Conservation (phyloP, 441 rosid genomes). For the Corymbia citriodora region DNA sequence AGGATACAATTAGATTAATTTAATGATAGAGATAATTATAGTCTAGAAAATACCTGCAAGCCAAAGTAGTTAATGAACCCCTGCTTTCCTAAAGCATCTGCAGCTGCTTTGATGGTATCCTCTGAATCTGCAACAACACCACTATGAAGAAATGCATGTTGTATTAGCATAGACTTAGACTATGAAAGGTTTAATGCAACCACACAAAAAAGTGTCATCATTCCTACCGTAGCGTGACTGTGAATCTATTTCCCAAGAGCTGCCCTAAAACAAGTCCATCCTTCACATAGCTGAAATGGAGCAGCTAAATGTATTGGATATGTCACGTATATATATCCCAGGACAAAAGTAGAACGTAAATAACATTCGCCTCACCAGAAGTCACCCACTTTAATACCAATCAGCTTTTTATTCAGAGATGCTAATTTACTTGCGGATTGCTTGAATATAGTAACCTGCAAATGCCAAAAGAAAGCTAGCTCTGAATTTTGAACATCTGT, state of each 20-base stretch:
- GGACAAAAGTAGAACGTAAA: slow-evolving; percentile 6
- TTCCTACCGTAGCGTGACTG: slow-evolving; percentile 71
- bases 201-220: background rate
- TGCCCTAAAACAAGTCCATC: slow-evolving; percentile 91
- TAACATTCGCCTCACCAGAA: slow-evolving; percentile 55
- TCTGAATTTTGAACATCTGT: background rate
- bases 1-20: background rate
- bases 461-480: slow-evolving; percentile 9
- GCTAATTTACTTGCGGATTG: slow-evolving; percentile 80
- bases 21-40: background rate
- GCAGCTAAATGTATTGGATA: slow-evolving; percentile 3
- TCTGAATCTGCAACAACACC: slow-evolving; percentile 91
- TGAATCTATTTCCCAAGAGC: slow-evolving; percentile 92
- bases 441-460: slow-evolving; percentile 95
- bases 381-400: slow-evolving; percentile 95
- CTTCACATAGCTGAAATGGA: slow-evolving; percentile 57
- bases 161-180: slow-evolving; percentile 6
- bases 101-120: slow-evolving; percentile 65
- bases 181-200: background rate
- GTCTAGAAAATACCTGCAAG: slow-evolving; percentile 49
- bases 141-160: slow-evolving; percentile 29
- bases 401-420: slow-evolving; percentile 85
- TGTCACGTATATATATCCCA: slow-evolving; percentile 4
- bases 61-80: slow-evolving; percentile 99
- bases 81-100: slow-evolving; percentile 67